Evolutionary conservation across 1,284 basidiomycete genomes (phyloP), one percentile per base, ranked within the genome.

Genomic region (Cryptococcus jaspeensis): DNA sequence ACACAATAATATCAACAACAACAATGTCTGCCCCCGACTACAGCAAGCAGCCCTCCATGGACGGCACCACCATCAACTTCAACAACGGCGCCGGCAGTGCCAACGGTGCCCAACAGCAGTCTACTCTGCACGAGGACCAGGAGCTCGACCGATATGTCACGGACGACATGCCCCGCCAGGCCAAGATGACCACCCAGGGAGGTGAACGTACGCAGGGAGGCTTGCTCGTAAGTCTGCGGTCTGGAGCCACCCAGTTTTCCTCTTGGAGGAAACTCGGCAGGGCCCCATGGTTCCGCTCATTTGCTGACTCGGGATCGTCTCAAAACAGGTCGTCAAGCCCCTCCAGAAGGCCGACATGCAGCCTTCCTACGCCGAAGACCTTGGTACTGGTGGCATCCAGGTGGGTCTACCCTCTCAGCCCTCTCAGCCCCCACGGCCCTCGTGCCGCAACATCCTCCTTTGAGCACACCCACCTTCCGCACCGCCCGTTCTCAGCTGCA

Each of bases 281-380:
- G 42, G 20, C 47, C 48, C 32, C 55, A 42, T 25, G 53, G 58
- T 36, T 44, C 20, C 35, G 23, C 25, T 11, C 16, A 41, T 18
- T 39, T 35, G 42, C 25, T 39, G 8, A 25, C 20, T 38, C 23
- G 9, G 5, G 13, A 6, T 16, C 6, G 47, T 38, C 42, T 2
- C 28, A 32, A 15, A 13, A 39, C n/a, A 76, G 75, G 69, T 66
- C 23, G 76, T 78, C 3, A 75, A 78, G 59, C 75, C 76, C 5
- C 60, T 78, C 11, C 67, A 63, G 56, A 73, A 73, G 64, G 64
- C 70, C 56, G 76, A 78, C 43, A 75, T 76, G 69, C 67, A 78
- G 56, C 90, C 88, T 5, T 91, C 89, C 0, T 94, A 95, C 73
- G 86, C 92, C 2, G 90, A 95, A 76, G 90, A 93, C 74, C 77